Evolutionary conservation across 768 basidiomycete genomes (phyloP).

Genomic region (Tylopilus sp.): DNA sequence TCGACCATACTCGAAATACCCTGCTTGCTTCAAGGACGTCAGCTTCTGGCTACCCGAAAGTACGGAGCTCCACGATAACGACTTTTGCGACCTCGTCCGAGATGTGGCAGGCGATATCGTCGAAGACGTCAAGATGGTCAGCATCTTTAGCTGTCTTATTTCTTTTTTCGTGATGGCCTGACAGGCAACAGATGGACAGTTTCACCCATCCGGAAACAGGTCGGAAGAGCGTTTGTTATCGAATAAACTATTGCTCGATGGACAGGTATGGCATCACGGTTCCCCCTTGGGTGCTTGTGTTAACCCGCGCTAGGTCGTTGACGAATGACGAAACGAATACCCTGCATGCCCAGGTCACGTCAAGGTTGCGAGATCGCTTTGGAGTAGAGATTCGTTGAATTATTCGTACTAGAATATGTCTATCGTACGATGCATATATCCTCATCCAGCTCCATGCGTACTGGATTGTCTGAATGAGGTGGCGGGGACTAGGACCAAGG

Average conservation of each 20-base stretch:
- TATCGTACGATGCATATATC: slow-evolving; percentile 29
- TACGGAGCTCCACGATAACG: slow-evolving; percentile 80
- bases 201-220: slow-evolving; percentile 89
- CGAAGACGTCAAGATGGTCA: slow-evolving; percentile 83
- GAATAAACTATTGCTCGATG: slow-evolving; percentile 96
- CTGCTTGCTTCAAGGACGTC: slow-evolving; percentile 89
- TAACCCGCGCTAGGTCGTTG: slow-evolving; percentile 55
- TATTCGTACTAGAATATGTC: slow-evolving; percentile 39
- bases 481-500: background rate
- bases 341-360: slow-evolving; percentile 63
- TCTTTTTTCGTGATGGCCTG: background rate
- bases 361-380: slow-evolving; percentile 55
- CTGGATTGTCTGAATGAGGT: background rate
- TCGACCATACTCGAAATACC: slow-evolving; percentile 90
- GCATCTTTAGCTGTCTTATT: slow-evolving; percentile 14
- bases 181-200: slow-evolving; percentile 68
- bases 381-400: slow-evolving; percentile 86
- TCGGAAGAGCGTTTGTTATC: slow-evolving; percentile 77
- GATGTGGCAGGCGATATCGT: slow-evolving; percentile 91
- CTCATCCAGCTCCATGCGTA: slow-evolving; percentile 16
- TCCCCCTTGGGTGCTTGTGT: background rate
- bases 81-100: slow-evolving; percentile 92
- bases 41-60: slow-evolving; percentile 83
- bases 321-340: slow-evolving; percentile 86
- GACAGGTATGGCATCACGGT: slow-evolving; percentile 60